phyloP scores from a whole-genome alignment of 1,139 yeast genomes.

The Protomyces inouyei region DNA sequence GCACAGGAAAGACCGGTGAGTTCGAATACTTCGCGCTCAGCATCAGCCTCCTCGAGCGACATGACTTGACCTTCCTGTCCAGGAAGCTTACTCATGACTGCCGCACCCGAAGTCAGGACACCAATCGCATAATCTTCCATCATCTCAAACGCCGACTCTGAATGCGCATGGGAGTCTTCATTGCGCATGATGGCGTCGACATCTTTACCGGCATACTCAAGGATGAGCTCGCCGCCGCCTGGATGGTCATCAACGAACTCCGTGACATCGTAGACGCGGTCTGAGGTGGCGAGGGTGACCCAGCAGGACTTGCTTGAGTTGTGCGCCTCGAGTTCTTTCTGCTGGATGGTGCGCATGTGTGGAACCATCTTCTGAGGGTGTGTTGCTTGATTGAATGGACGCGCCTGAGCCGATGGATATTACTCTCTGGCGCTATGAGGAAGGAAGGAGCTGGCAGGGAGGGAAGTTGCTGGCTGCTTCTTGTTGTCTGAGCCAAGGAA shows the following conservation, averaged over 20 bases:
- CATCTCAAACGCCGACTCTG: slow-evolving; percentile 84
- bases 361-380: slow-evolving; percentile 1
- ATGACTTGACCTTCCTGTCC: slow-evolving; percentile 3
- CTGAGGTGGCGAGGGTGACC: slow-evolving; percentile 49
- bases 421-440: no score
- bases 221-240: slow-evolving; percentile 67
- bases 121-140: slow-evolving; percentile 65
- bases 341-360: slow-evolving; percentile 23
- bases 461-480: not conserved
- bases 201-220: slow-evolving; percentile 79
- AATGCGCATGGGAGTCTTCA: slow-evolving; percentile 62
- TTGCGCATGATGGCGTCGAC: slow-evolving; percentile 76
- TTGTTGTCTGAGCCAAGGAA: not conserved
- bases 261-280: slow-evolving; percentile 47
- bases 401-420: no score
- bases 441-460: no score
- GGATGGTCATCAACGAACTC: slow-evolving; percentile 46
- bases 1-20: slow-evolving; percentile 49
- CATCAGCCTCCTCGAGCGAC: slow-evolving; percentile 42
- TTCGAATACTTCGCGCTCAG: slow-evolving; percentile 45
- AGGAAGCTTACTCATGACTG: slow-evolving; percentile 11
- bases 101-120: slow-evolving; percentile 50
- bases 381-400: no score
- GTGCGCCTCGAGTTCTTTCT: slow-evolving; percentile 43
- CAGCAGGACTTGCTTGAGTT: slow-evolving; percentile 55